Evolutionary conservation across 2,329 filamentous ascomycete genomes (phyloP), one percentile per base, ranked within the genome.

Genomic region (Chlorencoelia australis): DNA sequence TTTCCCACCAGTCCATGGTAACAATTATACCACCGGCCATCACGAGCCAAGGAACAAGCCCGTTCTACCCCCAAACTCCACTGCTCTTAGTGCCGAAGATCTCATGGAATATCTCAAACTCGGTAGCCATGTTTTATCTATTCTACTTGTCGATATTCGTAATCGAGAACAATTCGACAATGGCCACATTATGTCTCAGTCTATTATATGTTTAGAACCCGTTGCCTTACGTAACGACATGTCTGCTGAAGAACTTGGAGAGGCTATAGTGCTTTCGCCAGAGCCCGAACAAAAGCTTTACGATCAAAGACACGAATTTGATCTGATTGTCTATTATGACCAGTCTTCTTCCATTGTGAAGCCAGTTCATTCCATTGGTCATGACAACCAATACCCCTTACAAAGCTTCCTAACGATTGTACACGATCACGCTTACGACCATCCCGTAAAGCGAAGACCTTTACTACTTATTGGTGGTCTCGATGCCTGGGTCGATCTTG

Each of bases 281-380:
- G 65, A 75, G n/a, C 60, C 68, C n/a, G 91, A 98, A 56, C 78
- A 82, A 47, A 62, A 68, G 2, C 66, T 85, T 20, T 94, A 94
- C 50, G 76, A 75, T 27, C 65, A 75, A 38, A 72, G 80, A 10
- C 71, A 88, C 45, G 69, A 81, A 38, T 94, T 82, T 50, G 87
- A 96, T 47, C 62, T 95, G 27, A 73, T 98, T 8, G 83, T 98
- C 0, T 91, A 93, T 51, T 94, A 96, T 56, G 87, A 98, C 57
- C 73, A 89, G 46, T 43, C 69, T 56, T 67, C 83, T 19, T 47
- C 30, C 13, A 48, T 33, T 43, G 14, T 59, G 52, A 35, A 46
- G 44, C 47, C 41, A 40, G 45, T 38, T 50, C 50, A 48, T 60
- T 59, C 54, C 69, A 59, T 57, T 63, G 51, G 53, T 60, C 16